phyloP scores from a whole-genome alignment of 1,139 yeast species.

The Debaryomyces udenii region DNA sequence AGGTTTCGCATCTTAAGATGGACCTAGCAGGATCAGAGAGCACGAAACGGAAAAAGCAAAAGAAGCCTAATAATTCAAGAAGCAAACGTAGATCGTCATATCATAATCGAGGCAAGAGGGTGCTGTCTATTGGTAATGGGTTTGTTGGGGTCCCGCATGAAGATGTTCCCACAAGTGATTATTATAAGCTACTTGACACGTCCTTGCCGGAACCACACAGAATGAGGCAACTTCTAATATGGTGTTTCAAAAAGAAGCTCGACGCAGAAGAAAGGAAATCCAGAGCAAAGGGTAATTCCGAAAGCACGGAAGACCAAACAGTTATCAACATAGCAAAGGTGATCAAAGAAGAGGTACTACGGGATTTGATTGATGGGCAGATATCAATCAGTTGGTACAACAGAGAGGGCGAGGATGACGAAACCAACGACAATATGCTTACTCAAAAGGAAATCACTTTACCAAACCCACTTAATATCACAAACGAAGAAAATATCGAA shows the following conservation, averaged over 20 bases:
- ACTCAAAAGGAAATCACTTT: conserved; percentile 31
- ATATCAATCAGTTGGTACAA: conserved; percentile 72
- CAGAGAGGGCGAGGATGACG: conserved; percentile 28
- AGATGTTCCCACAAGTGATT: conserved; percentile 57
- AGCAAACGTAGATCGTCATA: conserved; percentile 52
- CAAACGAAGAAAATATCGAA: conserved; percentile 50
- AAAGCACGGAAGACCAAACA: conserved; percentile 35
- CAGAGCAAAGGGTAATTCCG: conserved; percentile 23
- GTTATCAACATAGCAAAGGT: conserved; percentile 60
- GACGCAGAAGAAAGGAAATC: conserved; percentile 40
- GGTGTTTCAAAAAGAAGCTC: conserved; percentile 63
- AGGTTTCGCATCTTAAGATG: conserved; percentile 33
- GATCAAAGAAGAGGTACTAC: conserved; percentile 64
- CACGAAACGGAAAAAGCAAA: conserved; percentile 29
- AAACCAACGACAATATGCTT: conserved; percentile 19
- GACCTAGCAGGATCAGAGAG: conserved; percentile 10
- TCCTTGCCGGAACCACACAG: conserved; percentile 72
- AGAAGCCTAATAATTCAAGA: conserved; percentile 12
- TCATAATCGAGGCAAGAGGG: conserved; percentile 66
- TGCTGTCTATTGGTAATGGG: conserved; percentile 77
- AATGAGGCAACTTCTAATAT: conserved; percentile 67
- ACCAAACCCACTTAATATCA: conserved; percentile 62
- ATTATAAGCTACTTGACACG: conserved; percentile 63
- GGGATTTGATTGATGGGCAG: conserved; percentile 60
- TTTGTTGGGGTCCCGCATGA: conserved; percentile 69